Percentiles rank a stretch among this genome's conserved stretches.
Evolutionary conservation across 345 rosid species (phyloP).

Genomic region (Eutrema yunnanense): DNA sequence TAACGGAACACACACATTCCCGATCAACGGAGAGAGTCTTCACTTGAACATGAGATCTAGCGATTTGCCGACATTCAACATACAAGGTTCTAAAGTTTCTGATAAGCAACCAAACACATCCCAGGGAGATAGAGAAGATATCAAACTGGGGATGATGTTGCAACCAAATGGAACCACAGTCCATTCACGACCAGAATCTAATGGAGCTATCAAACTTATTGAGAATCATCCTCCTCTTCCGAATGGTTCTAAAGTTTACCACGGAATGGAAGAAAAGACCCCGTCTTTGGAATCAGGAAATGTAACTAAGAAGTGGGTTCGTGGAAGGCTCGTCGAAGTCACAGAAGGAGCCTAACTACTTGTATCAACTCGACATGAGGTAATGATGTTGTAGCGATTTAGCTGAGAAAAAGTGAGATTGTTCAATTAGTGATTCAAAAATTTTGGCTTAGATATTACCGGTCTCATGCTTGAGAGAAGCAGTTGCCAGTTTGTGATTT

Average conservation of each 20-base stretch:
- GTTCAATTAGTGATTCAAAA: slow-evolving; percentile 24
- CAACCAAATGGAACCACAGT: slow-evolving; percentile 37
- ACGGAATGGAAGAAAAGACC: slow-evolving; percentile 18
- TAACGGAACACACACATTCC: slow-evolving; percentile 42
- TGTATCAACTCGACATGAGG: neutral
- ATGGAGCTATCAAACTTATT: slow-evolving; percentile 24
- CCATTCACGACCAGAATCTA: slow-evolving; percentile 18
- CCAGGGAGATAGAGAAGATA: slow-evolving; percentile 29
- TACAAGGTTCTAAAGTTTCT: slow-evolving; percentile 36
- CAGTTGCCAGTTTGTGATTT: slow-evolving; percentile 7
- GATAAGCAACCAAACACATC: neutral
- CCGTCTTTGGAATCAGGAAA: slow-evolving; percentile 19
- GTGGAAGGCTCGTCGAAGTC: slow-evolving; percentile 79
- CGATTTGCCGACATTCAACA: slow-evolving; percentile 18
- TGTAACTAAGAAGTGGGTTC: slow-evolving; percentile 74
- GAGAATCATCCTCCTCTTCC: slow-evolving; percentile 21
- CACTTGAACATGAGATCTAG: slow-evolving; percentile 25
- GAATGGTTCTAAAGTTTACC: slow-evolving; percentile 35
- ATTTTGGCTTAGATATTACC: slow-evolving; percentile 11
- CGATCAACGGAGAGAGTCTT: slow-evolving; percentile 28
- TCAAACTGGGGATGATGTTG: slow-evolving; percentile 4
- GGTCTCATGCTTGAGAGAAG: slow-evolving; percentile 22
- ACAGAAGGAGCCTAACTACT: slow-evolving; percentile 22
- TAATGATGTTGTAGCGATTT: neutral
- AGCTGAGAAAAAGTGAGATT: slow-evolving; percentile 3